Base-by-base conservation (phyloP, 768 basidiomycete genomes). In the Favolaschia claudopus region DNA sequence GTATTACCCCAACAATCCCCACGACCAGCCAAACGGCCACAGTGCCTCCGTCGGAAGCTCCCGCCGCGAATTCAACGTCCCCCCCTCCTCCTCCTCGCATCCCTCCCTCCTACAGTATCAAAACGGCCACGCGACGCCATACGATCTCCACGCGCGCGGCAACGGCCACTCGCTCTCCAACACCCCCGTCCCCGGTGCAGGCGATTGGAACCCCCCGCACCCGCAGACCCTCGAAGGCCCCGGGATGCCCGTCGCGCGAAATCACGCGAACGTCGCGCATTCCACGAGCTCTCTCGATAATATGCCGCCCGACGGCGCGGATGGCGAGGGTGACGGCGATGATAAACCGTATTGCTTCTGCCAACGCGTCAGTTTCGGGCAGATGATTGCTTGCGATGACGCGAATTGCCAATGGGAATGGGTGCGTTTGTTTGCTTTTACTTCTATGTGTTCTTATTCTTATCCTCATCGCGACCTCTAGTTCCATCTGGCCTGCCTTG, bases 301-400 rank as follows among this genome's bases (percentile, higher is more conserved):
- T 58, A 57, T 49, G 50, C 49, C 47, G 33, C 51, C 51, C 13
- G 40, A 52, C 33, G 49, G 46, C 74, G 85, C 81, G 34, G 86
- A 80, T 15, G 81, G 75, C 0, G 83, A 81, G 31, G 89, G 77
- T 5, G 85, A 84, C 12, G 91, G 88, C 37, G 91, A 82, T 67
- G 78, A 83, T 49, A 85, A 80, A 66, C 82, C 83, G 14, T 96
- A 98, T 70, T 98, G 95, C 75, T 82, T 88, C 78, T 98, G 95
- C 73, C 82, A 92, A 64, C 79, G 89, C 17, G 82, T 87, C 58
- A 94, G 92, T 68, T 95, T 89, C 66, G 95, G 95, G 33, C 91
- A 95, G 77, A 96, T 97, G 95, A 92, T 97, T 66, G 95, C 89
- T 22, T 97, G 95, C 72, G 95, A 97, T 72, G 92, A 89, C 67